Base-by-base conservation (phyloP, 768 basidiomycete genomes). In the Mycena venus region DNA sequence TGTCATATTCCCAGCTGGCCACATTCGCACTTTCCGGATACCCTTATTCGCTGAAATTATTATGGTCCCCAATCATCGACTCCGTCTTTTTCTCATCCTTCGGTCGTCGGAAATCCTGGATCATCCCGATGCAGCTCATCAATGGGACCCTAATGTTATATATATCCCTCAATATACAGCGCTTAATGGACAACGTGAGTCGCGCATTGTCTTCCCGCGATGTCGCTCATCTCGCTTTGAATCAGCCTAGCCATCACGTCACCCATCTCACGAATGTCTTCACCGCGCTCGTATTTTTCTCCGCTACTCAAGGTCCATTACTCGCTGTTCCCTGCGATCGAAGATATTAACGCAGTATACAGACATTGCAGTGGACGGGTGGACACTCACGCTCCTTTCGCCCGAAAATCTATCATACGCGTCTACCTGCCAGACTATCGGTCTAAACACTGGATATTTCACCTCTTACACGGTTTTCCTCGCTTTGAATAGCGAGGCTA, bases 1-100 rank as follows among this genome's bases (percentile, higher is more conserved):
- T 99, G 66, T 98, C 98, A 32, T 99, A 99, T 86, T 97, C 96
- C 34, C 96, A 99, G 84, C 90, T 99, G 60, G 98, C 95, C 70
- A 91, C 97, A 14, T 99, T 99, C 84, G 94, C 96, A 40, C 88
- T 99, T 27, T 93, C 95, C 55, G 94, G 93, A 79, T 98, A 97
- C 84, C 96, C 96, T 8, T 99, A 99, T 85, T 98, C 96, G 19
- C 90, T 99, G 78, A 99, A 99, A 85, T 84, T 99, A 70, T 83
- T 99, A 75, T 99, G 98, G 97, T 98, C 96, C 4, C 98, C 98
- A 58, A 93, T 99, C 75, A 96, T 99, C 66, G 98, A 99, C 81
- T 95, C 98, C 2, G 86, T 94, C 76, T 99, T 94, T 83, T 86
- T 93, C 79, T 85, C 91, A 36, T 92, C 91, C 51, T 77, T 97